Evolutionary conservation across 805 yeast genomes (phyloP), one percentile per base, ranked within the genome.

Genomic region (Cyberlindnera meyerae): DNA sequence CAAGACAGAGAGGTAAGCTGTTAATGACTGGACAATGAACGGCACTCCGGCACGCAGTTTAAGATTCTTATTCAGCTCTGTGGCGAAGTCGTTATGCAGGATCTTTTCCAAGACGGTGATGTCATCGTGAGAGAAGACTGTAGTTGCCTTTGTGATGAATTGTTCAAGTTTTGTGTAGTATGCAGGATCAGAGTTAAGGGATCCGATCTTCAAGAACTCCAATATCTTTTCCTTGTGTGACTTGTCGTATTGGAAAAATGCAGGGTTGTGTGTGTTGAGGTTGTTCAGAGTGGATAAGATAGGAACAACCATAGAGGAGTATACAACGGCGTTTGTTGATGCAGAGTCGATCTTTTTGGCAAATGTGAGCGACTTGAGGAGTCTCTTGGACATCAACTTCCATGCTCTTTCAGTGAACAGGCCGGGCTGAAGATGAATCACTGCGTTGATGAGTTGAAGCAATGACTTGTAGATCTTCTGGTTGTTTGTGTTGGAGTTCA

Each of bases 161-260:
- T 36, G 26, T 9, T 41, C 39, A 17, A 63, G 37, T 9, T 52
- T 32, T 6, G 41, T 39, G 45, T 74, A 82, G 49, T 76, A 80
- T 0, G 60, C 44, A 0, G 78, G 70, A 20, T 65, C 61, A 34
- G 83, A 75, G 33, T 65, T 66, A 31, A 79, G 63, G 2, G 75
- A 73, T 0, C 87, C 82, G 11, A 76, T 43, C 11, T 60, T 60
- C 15, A 82, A 46, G 43, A 79, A 69, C 0, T 60, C 68, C 1
- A 63, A 31, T 9, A 82, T 50, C 40, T 67, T 68, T 4, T 64
- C 66, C 13, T 65, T 63, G 1, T 76, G 45, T 4, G 60, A 60
- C 38, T 79, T 80, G 15, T 63, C 66, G 45, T 70, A 72, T 4
- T 66, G 58, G 80, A 86, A 79, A 32, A 81, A 63, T 20, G 64